Evolutionary conservation across 306 rosid species (phyloP), one percentile per base, ranked within the genome.

Genomic region (Vigna unguiculata): DNA sequence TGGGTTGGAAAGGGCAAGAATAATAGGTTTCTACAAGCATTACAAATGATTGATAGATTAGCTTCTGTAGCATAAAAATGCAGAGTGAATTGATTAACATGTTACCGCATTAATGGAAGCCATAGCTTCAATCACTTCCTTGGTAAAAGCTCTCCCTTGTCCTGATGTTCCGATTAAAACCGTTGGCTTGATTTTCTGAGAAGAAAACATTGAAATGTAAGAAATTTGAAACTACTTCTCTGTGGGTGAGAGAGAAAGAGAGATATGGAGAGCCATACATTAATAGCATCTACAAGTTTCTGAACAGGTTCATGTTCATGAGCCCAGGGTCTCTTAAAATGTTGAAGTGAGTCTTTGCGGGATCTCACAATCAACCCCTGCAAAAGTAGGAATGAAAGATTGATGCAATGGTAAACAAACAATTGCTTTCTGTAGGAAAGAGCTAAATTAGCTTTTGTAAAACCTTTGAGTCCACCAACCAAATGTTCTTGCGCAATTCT

Each of bases 391-490:
- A 64, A 58, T 38, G 25, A 28, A 76, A 53, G 72, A 76, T 52
- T 63, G 63, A 78, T 71, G 69, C 45, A 47, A 77, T 1, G 15
- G 81, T 83, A 43, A 71, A 80, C 25, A 22, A 65, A 9, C 62
- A 34, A 46, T 34, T 64, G 34, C 60, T 83, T 55, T 66, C 47
- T 43, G 46, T 13, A 73, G 11, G 47, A 62, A 46, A 40, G 51
- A 78, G 45, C 66, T 32, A 69, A 41, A 41, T 51, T 60, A 24
- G 53, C 64, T 69, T 76, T 17, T 69, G 17, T 41, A 11, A 73
- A 74, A 95, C 98, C 98, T 95, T 92, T 0, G 98, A 95, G 83
- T 95, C 98, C 76, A 95, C 96, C 80, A 95, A 90, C 92, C 92
- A 92, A 83, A 95, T 84, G 68, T 83, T 85, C 81, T 92, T 89